These are phyloP conservation scores for Vanderwaltozyma tropicalis DNA, from an alignment of 805 yeast genomes.

Conservation along the genomic window DNA sequence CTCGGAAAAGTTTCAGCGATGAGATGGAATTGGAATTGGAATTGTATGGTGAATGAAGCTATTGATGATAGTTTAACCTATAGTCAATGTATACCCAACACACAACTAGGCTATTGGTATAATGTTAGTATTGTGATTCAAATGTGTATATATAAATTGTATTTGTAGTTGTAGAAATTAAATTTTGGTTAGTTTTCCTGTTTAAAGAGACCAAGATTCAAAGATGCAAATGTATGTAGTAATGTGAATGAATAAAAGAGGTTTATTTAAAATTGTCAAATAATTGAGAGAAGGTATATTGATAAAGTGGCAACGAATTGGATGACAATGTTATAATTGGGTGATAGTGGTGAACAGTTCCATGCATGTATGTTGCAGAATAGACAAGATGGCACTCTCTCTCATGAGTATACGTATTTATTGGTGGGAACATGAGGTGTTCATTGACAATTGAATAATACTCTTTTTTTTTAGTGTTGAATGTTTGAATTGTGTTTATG, in stretches of 20 bases:
- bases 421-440: background rate
- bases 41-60: too few species aligned
- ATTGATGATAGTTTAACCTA: too few species aligned
- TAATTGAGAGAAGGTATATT: background rate
- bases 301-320: background rate
- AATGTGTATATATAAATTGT: background rate
- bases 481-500: too few species aligned
- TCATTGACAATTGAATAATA: background rate
- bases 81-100: too few species aligned
- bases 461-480: background rate
- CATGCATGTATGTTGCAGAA: too few species aligned
- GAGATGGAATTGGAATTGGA: too few species aligned
- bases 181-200: background rate
- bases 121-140: background rate
- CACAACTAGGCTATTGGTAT: too few species aligned
- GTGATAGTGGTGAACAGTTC: too few species aligned
- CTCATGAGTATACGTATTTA: too few species aligned
- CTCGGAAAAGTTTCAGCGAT: too few species aligned
- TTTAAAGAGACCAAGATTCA: slow-evolving; percentile 1
- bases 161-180: background rate
- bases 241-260: background rate
- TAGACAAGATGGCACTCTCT: too few species aligned
- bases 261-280: background rate
- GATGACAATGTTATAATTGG: too few species aligned
- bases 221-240: slow-evolving; percentile 14